Base-by-base conservation (phyloP, 2,329 filamentous ascomycete species). In the Aspergillus ochraceus region DNA sequence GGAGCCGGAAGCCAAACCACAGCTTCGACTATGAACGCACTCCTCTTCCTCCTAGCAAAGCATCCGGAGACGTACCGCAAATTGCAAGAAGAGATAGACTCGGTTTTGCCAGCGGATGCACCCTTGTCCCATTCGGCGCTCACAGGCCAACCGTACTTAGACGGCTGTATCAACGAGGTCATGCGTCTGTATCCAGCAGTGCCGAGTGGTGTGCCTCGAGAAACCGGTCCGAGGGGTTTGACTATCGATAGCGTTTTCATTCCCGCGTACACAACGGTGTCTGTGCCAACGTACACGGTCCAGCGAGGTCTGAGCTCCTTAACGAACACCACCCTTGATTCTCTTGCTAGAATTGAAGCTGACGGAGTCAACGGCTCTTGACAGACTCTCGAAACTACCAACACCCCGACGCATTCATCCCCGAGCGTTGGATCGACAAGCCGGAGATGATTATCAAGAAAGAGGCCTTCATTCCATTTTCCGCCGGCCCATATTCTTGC, bases 151-250 rank as follows among this genome's bases (percentile, higher is more conserved):
- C 49, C 54, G 11, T 60, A 57, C 12, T 39, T 62, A 20, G 57
- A 62, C 17, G 51, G 57, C 17, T 62, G 60, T n/a, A 57, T 57
- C 10, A 54, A 62, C 4, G 57, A 62, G 46, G 42, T 47, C 29
- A 24, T 59, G 29, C 54, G 57, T 24, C 32, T 62, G 29, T 62
- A 49, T 22, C 57, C 57, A 0, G 54, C 50, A 3, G 57, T 57
- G 1, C 10, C 51, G 51, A 62, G 60, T 30, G 57, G 60, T 30
- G 47, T 59, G 19, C 60, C 57, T 14, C 60, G 60, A 24, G 57
- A 62, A 29, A 62, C 60, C 10, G 57, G 57, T 3, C 55, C 59
- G 6, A 29, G 53, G 20, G 59, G 59, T 1, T 30, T 54, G 14
- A 55, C n/a, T 19, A 53, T 57, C 8, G 57, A 50, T 6, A 52